A percentile compares a stretch with the other conserved stretches of the same genome.
These are phyloP conservation scores for Nicotiana obtusifolia DNA, from an alignment of 257 asterid species.

Conservation along the genomic window DNA sequence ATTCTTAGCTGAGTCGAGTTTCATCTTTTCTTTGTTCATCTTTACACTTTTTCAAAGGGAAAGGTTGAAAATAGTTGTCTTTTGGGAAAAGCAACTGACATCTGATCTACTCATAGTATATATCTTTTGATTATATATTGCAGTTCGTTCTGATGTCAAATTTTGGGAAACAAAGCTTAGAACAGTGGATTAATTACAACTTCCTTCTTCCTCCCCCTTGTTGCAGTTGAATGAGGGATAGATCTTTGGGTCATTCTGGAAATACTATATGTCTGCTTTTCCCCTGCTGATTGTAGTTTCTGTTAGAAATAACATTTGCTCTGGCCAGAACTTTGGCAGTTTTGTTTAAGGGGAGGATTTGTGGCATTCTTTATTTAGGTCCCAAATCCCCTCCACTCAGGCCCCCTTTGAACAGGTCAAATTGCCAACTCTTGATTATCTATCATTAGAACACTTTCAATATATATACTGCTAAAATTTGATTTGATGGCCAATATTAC, in stretches of 20 bases:
- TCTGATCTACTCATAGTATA: neutral
- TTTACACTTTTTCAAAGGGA: neutral
- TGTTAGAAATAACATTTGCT: no score
- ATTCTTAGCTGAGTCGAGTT: neutral
- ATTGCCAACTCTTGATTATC: neutral
- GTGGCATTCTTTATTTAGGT: neutral
- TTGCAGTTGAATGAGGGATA: no score
- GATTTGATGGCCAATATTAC: no score
- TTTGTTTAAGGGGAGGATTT: neutral
- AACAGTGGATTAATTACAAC: neutral
- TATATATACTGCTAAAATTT: no score
- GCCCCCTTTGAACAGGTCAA: neutral
- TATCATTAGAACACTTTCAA: neutral
- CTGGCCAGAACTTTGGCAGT: neutral
- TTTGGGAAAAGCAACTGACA: neutral
- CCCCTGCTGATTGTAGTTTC: no score
- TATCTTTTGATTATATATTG: neutral
- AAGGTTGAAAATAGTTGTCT: neutral
- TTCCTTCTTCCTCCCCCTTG: neutral
- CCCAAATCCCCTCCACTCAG: neutral
- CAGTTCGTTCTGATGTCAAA: neutral
- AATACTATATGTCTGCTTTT: no score
- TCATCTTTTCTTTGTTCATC: neutral
- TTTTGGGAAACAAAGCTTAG: no score
- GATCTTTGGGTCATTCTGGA: no score